These are phyloP conservation scores for Yamadazyma pseudoaaseri DNA, from an alignment of 1,139 yeast species.

Conservation along the genomic window DNA sequence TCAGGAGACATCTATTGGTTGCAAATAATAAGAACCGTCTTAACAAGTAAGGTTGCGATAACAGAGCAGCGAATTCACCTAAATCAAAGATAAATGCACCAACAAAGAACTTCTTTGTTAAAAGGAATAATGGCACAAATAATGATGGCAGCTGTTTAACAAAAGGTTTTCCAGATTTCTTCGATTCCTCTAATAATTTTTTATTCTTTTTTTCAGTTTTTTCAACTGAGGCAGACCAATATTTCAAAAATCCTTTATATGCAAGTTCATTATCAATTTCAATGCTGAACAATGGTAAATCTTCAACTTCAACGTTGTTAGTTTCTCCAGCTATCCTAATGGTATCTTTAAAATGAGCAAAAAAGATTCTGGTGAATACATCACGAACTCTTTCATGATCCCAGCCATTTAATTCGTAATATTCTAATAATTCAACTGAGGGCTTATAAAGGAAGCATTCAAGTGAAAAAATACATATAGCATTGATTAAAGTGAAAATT, in stretches of 20 bases:
- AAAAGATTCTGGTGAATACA: constrained; percentile 22
- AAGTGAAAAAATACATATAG: constrained; percentile 33
- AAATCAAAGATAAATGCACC: constrained; percentile 17
- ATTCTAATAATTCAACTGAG: constrained; percentile 40
- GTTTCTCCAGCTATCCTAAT: constrained; percentile 22
- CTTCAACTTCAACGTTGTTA: constrained; percentile 19
- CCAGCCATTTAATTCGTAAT: constrained; percentile 36
- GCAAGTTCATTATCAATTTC: constrained; percentile 21
- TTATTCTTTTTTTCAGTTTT: constrained; percentile 16
- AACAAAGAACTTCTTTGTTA: constrained; percentile 7
- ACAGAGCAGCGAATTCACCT: constrained; percentile 20
- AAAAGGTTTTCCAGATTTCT: constrained; percentile 7
- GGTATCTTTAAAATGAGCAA: constrained; percentile 22
- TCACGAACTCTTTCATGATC: constrained; percentile 22
- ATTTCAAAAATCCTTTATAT: constrained; percentile 17
- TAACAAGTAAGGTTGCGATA: constrained; percentile 32
- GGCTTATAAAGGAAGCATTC: constrained; percentile 43
- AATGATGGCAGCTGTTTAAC: constrained; percentile 26
- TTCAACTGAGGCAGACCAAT: constrained; percentile 23
- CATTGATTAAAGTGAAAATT: constrained; percentile 21
- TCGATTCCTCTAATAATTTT: constrained; percentile 6
- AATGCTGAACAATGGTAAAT: constrained; percentile 24
- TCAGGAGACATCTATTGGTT: constrained; percentile 13
- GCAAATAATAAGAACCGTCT: constrained; percentile 30
- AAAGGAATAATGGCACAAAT: constrained; percentile 7